These are phyloP conservation scores for Erysimum cheiranthoides DNA, from an alignment of 345 rosid species.

Conservation along the genomic window DNA sequence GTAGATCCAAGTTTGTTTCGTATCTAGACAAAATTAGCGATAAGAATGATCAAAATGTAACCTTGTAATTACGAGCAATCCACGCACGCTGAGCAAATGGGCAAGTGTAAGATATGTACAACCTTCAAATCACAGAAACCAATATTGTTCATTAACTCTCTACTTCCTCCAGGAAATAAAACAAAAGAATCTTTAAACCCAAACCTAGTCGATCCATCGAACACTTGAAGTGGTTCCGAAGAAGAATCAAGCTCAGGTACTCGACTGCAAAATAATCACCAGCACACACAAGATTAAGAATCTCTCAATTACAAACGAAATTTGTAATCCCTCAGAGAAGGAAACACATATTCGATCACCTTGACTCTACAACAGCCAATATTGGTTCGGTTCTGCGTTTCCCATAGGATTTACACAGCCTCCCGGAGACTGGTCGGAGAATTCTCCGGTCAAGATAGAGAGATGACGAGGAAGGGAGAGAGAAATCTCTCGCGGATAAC, in stretches of 20 bases:
- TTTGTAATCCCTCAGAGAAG: background rate
- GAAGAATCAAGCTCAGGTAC: constrained; percentile 65
- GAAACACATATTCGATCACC: constrained; percentile 21
- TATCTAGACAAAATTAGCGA: background rate
- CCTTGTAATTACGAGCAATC: constrained; percentile 93
- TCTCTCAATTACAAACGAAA: background rate
- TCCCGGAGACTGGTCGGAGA: constrained; percentile 26
- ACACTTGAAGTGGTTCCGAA: constrained; percentile 69
- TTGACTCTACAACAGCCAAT: constrained; percentile 13
- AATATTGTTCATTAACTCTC: constrained; percentile 4
- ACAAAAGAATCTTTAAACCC: background rate
- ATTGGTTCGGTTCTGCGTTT: constrained; percentile 26
- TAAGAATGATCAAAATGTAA: background rate
- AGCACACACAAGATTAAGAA: background rate
- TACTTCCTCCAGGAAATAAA: background rate
- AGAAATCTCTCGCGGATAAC: constrained; percentile 20
- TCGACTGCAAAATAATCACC: constrained; percentile 39
- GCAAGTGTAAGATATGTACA: constrained; percentile 65
- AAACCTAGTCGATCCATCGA: constrained; percentile 85
- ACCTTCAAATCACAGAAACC: constrained; percentile 50
- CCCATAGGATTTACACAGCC: background rate
- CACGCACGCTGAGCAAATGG: constrained; percentile 92
- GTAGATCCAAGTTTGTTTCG: background rate
- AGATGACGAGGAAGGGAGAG: constrained; percentile 11
- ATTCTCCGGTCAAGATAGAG: constrained; percentile 15